phyloP scores from a whole-genome alignment of 176 grass and related monocot genomes.

The Avena atlantica region DNA sequence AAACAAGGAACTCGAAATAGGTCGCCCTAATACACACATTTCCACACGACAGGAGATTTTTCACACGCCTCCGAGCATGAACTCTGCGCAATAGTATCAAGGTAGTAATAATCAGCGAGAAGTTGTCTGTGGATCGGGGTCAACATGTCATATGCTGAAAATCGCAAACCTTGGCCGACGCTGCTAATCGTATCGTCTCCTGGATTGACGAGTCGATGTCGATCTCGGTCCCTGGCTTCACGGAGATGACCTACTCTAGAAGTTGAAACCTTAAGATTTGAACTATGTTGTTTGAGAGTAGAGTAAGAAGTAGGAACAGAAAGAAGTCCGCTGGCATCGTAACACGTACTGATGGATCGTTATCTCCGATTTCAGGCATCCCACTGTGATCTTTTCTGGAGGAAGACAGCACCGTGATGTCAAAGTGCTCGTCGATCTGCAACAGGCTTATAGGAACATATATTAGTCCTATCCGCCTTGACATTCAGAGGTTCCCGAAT shows the following conservation, averaged over 20 bases:
- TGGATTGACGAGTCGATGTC: slow-evolving; percentile 77
- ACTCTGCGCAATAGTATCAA: slow-evolving; percentile 45
- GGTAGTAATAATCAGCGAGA: background rate
- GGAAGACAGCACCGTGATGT: slow-evolving; percentile 74
- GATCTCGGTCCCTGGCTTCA: slow-evolving; percentile 76
- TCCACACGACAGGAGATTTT: slow-evolving; percentile 61
- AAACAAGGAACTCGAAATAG: background rate
- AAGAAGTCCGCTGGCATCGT: slow-evolving; percentile 4
- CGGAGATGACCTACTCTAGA: slow-evolving; percentile 71
- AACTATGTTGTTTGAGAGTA: background rate
- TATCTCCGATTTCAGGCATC: slow-evolving; percentile 67
- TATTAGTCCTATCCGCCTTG: no score
- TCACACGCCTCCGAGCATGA: slow-evolving; percentile 80
- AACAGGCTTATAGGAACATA: background rate
- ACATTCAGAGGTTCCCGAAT: background rate
- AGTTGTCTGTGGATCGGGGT: no score
- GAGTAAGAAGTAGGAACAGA: background rate
- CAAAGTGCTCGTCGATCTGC: slow-evolving; percentile 81
- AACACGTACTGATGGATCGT: slow-evolving; percentile 67
- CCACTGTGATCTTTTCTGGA: slow-evolving; percentile 57
- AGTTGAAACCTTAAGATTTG: background rate
- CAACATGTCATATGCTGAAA: background rate
- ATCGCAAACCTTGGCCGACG: slow-evolving; percentile 63
- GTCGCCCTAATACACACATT: slow-evolving; percentile 42
- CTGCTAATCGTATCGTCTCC: slow-evolving; percentile 68